Evolutionary conservation across 306 rosid genomes (phyloP).

Genomic region (Clitoria ternatea): DNA sequence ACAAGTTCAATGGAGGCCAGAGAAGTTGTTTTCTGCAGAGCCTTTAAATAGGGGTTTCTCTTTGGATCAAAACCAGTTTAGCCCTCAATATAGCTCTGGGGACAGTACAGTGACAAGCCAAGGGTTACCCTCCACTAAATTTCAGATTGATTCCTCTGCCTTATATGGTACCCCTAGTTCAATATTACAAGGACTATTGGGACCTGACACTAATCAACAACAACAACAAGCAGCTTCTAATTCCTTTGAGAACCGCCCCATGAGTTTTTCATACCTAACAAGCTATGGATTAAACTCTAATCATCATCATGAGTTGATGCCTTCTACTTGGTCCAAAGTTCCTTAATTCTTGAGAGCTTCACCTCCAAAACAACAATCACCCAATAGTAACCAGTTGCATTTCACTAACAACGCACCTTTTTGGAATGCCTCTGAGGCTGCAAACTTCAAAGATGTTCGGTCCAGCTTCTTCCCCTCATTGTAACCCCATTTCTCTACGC

Average conservation of each 20-base stretch:
- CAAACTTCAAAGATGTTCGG: conserved; percentile 57
- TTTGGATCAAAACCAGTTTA: conserved; percentile 65
- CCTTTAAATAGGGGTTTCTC: conserved; percentile 70
- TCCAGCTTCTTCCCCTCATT: conserved; percentile 57
- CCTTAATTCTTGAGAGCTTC: conserved; percentile 74
- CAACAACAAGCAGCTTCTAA: conserved; percentile 25
- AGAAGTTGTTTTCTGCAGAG: conserved; percentile 49
- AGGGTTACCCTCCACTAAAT: conserved; percentile 45
- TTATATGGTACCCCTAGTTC: conserved; percentile 46
- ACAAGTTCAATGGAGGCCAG: conserved; percentile 67
- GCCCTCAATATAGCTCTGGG: conserved; percentile 80
- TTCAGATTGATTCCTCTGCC: conserved; percentile 48
- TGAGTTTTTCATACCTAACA: conserved; percentile 39
- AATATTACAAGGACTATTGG: conserved; percentile 70
- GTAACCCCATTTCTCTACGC: conserved; percentile 54
- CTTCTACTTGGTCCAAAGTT: conserved; percentile 56
- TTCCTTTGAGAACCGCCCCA: conserved; percentile 27
- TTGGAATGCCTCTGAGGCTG: conserved; percentile 80
- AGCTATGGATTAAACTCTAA: conserved; percentile 52
- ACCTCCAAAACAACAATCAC: conserved; percentile 66
- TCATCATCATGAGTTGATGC: conserved; percentile 45
- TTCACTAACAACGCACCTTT: conserved; percentile 78
- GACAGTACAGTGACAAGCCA: conserved; percentile 69
- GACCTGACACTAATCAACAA: conserved; percentile 39
- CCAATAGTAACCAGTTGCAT: conserved; percentile 60